Percentiles rank a stretch among this genome's conserved stretches.
These are phyloP conservation scores for Lithospermum erythrorhizon DNA, from an alignment of 257 asterid species.

Conservation along the genomic window DNA sequence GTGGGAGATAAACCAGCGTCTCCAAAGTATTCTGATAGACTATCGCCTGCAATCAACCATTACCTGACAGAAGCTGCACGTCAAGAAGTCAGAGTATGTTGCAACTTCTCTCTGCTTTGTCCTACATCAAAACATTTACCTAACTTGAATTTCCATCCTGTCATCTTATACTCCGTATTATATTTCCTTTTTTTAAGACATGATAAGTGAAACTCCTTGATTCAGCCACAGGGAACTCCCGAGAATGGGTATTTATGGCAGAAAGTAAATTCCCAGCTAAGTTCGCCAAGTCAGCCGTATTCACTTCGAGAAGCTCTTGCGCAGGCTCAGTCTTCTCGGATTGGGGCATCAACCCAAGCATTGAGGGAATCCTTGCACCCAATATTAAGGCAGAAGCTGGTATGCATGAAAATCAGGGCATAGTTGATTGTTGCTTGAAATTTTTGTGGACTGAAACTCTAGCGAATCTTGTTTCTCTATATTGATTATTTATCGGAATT, in stretches of 20 bases:
- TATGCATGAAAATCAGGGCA: constrained; percentile 13
- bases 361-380: constrained; percentile 96
- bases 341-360: constrained; percentile 92
- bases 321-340: constrained; percentile 96
- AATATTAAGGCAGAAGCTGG: constrained; percentile 93
- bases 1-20: constrained; percentile 74
- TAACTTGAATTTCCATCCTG: background rate
- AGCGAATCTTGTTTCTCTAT: background rate
- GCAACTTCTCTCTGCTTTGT: constrained; percentile 3
- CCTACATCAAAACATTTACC: constrained; percentile 3
- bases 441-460: background rate
- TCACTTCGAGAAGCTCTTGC: constrained; percentile 97
- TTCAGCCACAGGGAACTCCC: constrained; percentile 96
- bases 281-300: constrained; percentile 98
- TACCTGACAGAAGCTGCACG: constrained; percentile 93
- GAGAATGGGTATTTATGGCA: constrained; percentile 98
- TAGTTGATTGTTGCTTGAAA: background rate
- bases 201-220: constrained; percentile 19
- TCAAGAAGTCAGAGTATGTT: constrained; percentile 91
- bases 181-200: constrained; percentile 6
- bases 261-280: constrained; percentile 87
- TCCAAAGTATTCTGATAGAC: constrained; percentile 87
- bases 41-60: constrained; percentile 93
- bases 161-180: background rate
- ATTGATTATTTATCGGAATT: no score